Base-by-base conservation (phyloP, 805 yeast species). In the Kuraishia cidri region DNA sequence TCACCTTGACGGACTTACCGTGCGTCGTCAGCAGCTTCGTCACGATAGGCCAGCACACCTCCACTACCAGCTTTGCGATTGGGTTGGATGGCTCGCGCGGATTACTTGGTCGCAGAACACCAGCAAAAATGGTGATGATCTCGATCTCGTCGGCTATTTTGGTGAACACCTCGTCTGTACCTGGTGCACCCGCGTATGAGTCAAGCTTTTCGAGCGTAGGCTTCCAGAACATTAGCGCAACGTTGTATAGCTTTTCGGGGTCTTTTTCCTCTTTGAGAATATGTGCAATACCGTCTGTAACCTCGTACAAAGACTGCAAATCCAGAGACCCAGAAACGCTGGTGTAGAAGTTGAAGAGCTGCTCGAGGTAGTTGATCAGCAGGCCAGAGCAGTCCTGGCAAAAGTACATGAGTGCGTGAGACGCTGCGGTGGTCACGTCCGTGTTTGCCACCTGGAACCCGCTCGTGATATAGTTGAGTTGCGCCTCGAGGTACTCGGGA, bases 381-480 rank as follows among this genome's bases (percentile, higher is more conserved):
- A 76, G 62, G 9, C 54, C 47, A 0, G 88, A 71, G 48, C 98
- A 92, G 56, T 94, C 98, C 48, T 84, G 82, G 59, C 97, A 88
- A 48, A 92, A 85, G 50, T 76, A 90, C 88, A 86, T 85, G 46
- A 92, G 66, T 0, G 99, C 94, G 55, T 84, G 88, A 0, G 97
- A 80, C 0, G 97, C 85, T 1, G 98, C 97, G 18, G 80, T 72
- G 16, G 80, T 64, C 20, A 84, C 80, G 27, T 72, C 77, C 26
- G 50, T 49, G 27, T 48, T 43, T 4, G 58, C 55, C 32, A 41
- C 48, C 35, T 64, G 60, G 46, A 86, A 81, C 0, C 96, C 95
- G 38, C 65, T 67, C 36, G 80, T 80, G 41, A 94, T 85, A 52
- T 87, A 92, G 40, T 80, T 77, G 36, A 92, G 66, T 54, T 88